Evolutionary conservation across 768 basidiomycete genomes (phyloP).

Genomic region (Calocera cornea): DNA sequence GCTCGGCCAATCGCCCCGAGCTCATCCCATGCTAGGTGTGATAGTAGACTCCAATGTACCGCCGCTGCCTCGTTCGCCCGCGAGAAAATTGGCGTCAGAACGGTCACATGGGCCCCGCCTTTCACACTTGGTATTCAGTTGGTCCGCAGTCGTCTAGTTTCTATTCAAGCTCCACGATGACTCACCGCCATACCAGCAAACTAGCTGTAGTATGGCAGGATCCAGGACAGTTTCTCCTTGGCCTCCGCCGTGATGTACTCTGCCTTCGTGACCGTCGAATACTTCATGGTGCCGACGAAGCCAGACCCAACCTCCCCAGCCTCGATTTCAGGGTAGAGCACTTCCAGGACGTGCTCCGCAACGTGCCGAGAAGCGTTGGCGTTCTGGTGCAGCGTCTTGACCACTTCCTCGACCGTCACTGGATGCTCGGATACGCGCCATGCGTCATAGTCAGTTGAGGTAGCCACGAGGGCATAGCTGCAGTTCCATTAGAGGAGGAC

Average conservation of each 20-base stretch:
- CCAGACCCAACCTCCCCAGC: not conserved
- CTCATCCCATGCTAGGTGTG: no score
- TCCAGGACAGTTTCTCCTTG: constrained; percentile 24
- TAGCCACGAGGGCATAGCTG: constrained; percentile 86
- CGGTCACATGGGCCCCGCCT: no score
- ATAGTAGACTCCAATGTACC: no score
- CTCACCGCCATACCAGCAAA: no score
- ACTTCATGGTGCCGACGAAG: constrained; percentile 26
- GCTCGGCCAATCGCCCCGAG: no score
- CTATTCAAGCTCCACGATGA: no score
- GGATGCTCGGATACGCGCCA: constrained; percentile 71
- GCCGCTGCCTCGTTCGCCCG: no score
- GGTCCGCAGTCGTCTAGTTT: no score
- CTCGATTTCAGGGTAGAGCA: constrained; percentile 15
- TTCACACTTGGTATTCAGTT: no score
- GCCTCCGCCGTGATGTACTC: constrained; percentile 21
- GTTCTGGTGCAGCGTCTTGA: constrained; percentile 76
- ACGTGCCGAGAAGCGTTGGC: constrained; percentile 67
- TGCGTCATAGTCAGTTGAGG: constrained; percentile 88
- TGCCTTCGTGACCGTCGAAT: constrained; percentile 23
- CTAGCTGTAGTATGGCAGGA: constrained; percentile 24
- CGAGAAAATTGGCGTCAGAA: no score
- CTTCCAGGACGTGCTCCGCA: constrained; percentile 26
- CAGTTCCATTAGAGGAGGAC: not conserved
- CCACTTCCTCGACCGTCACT: constrained; percentile 83